Evolutionary conservation across 1,139 yeast species (phyloP).

Genomic region (Pneumocystis sp.): DNA sequence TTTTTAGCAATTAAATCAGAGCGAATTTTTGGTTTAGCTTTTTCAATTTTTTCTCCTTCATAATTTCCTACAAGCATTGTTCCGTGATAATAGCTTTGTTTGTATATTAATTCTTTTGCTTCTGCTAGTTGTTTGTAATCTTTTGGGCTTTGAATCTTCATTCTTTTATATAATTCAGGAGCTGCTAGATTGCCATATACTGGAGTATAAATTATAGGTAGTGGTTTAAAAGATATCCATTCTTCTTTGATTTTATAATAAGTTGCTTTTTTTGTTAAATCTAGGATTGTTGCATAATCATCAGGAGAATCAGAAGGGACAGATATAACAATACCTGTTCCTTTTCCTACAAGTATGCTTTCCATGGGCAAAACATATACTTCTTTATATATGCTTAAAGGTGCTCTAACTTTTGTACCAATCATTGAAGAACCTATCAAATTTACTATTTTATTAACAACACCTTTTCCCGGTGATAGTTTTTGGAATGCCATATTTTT

Average conservation of each 20-base stretch:
- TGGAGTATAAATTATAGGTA: slow-evolving; percentile 64
- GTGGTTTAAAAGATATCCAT: slow-evolving; percentile 68
- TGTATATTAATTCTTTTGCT: slow-evolving; percentile 91
- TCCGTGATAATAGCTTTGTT: slow-evolving; percentile 94
- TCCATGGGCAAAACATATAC: slow-evolving; percentile 93
- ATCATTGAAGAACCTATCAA: slow-evolving; percentile 61
- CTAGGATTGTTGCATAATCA: slow-evolving; percentile 75
- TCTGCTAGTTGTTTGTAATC: slow-evolving; percentile 72
- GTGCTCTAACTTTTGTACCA: slow-evolving; percentile 81
- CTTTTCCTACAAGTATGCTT: slow-evolving; percentile 83
- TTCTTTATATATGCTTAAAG: slow-evolving; percentile 55
- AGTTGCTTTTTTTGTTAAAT: slow-evolving; percentile 78
- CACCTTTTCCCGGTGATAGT: slow-evolving; percentile 77
- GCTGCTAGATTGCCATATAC: slow-evolving; percentile 86
- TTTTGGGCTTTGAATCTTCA: slow-evolving; percentile 90
- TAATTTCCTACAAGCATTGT: slow-evolving; percentile 64
- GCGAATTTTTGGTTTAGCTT: slow-evolving; percentile 75
- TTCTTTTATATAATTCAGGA: slow-evolving; percentile 63
- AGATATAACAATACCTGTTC: slow-evolving; percentile 98
- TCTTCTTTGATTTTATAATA: slow-evolving; percentile 71
- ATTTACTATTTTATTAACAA: slow-evolving; percentile 42
- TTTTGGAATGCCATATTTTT: slow-evolving; percentile 95
- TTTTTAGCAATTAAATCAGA: slow-evolving; percentile 64
- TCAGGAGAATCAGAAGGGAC: slow-evolving; percentile 98
- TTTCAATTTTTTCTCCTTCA: slow-evolving; percentile 79